Evolutionary conservation across 495 filamentous ascomycete species (phyloP).

Genomic region (Hyaloscypha bicolor): DNA sequence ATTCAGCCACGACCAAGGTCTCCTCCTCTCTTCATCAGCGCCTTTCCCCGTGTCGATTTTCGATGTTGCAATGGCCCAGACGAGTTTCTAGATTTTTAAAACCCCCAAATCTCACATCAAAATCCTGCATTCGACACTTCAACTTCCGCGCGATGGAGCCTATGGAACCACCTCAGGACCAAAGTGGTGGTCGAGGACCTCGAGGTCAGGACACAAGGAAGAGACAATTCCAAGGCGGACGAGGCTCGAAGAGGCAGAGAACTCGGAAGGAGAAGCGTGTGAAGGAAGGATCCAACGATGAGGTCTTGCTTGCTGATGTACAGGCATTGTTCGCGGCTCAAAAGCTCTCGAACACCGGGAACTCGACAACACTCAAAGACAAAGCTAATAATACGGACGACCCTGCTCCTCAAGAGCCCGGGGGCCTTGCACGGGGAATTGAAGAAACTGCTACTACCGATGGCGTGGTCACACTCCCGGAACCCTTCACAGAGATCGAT

Average conservation of each 20-base stretch:
- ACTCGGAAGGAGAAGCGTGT: conserved; percentile 57
- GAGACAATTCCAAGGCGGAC: conserved; percentile 27
- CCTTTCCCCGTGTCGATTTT: background rate
- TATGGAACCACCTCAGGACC: conserved; percentile 42
- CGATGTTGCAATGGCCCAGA: conserved; percentile 11
- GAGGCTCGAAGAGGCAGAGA: conserved; percentile 39
- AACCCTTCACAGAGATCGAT: conserved; percentile 73
- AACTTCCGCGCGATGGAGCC: conserved; percentile 19
- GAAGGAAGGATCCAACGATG: conserved; percentile 64
- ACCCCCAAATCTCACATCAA: background rate
- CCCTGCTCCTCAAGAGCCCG: background rate
- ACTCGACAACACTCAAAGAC: background rate
- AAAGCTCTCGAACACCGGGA: conserved; percentile 40
- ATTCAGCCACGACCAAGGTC: background rate
- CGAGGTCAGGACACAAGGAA: conserved; percentile 54
- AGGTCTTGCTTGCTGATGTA: conserved; percentile 75
- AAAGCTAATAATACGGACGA: background rate
- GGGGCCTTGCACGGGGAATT: conserved; percentile 14
- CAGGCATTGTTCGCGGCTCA: conserved; percentile 59
- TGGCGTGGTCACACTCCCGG: conserved; percentile 52
- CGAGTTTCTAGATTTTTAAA: background rate
- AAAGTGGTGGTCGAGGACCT: conserved; percentile 72
- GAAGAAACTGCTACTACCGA: conserved; percentile 31
- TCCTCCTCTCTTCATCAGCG: background rate
- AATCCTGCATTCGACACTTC: background rate